Percentiles rank a stretch among this genome's conserved stretches.
These are phyloP conservation scores for Lophiotrema nucula DNA, from an alignment of 495 filamentous ascomycete species.

Conservation along the genomic window DNA sequence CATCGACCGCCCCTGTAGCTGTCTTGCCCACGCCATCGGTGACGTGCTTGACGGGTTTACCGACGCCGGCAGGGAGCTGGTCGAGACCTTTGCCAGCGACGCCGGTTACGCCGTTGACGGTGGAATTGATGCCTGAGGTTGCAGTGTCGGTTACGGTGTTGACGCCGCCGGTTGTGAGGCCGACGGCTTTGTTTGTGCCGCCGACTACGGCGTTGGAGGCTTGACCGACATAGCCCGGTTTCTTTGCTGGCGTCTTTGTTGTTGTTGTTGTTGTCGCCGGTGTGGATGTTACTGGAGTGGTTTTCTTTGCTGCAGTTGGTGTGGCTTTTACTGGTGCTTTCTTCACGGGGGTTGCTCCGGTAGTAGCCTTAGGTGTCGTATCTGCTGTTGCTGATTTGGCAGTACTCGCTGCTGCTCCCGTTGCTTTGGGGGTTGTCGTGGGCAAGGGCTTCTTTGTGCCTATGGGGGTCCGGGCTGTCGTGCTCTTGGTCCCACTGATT, in stretches of 20 bases:
- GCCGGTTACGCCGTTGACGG: conserved; percentile 25
- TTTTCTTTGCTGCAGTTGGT: conserved; percentile 3
- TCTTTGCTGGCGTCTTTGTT: conserved; percentile 1
- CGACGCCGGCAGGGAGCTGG: conserved; percentile 27
- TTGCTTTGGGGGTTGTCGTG: not conserved
- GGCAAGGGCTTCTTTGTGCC: conserved; percentile 7
- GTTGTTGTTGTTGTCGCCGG: not conserved
- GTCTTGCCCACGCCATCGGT: conserved; percentile 31
- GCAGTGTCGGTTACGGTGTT: conserved; percentile 25
- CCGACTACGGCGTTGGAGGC: conserved; percentile 18
- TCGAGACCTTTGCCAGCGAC: conserved; percentile 25
- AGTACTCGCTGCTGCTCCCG: not conserved
- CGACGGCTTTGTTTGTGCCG: conserved; percentile 27
- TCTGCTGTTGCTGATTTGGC: conserved; percentile 2
- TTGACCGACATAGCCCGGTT: conserved; percentile 16
- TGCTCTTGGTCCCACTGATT: not conserved
- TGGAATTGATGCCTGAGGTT: conserved; percentile 13
- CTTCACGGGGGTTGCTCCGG: conserved; percentile 18
- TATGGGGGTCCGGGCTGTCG: not conserved
- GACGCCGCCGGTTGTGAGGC: conserved; percentile 16
- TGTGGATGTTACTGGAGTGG: not conserved
- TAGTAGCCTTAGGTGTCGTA: not conserved
- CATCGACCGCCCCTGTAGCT: conserved; percentile 26
- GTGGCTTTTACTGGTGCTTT: conserved; percentile 23
- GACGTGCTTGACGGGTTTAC: conserved; percentile 33